Evolutionary conservation across 129 eudicot species (phyloP).

Genomic region (Cynara cardunculus): DNA sequence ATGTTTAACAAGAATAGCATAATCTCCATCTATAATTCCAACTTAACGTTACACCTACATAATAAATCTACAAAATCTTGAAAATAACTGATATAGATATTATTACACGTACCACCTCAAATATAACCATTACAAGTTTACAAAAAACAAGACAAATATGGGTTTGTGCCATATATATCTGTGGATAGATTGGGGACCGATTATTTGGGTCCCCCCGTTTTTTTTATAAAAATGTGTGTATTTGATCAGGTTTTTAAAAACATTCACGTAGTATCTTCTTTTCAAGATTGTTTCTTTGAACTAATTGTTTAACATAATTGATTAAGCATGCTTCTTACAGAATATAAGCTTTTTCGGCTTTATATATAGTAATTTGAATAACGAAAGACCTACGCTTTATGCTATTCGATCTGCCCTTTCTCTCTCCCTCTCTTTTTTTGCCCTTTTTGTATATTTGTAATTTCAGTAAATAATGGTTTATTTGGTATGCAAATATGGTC

Average conservation of each 20-base stretch:
- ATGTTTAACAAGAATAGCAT: no score
- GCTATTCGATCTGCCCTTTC: conserved; percentile 5
- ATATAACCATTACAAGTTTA: not conserved
- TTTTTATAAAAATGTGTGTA: not conserved
- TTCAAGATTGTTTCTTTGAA: conserved; percentile 14
- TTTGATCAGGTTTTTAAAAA: not conserved
- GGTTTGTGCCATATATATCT: not conserved
- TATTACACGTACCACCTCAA: no score
- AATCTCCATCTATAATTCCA: no score
- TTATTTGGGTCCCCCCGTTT: not conserved
- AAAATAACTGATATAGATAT: no score
- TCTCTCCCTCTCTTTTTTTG: conserved; percentile 2
- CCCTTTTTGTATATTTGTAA: not conserved
- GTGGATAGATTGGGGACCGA: conserved; percentile 10
- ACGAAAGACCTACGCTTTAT: conserved; percentile 15
- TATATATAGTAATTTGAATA: not conserved
- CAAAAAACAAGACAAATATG: not conserved
- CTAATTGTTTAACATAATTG: conserved; percentile 4
- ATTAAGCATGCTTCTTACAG: conserved; percentile 21
- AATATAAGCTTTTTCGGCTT: conserved; percentile 18
- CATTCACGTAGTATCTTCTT: conserved; percentile 13
- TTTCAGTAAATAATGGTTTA: conserved; percentile 2
- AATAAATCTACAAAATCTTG: no score
- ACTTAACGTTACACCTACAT: no score
- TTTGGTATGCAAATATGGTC: conserved; percentile 32